Base-by-base conservation (phyloP, 345 rosid species). In the Angophora floribunda region DNA sequence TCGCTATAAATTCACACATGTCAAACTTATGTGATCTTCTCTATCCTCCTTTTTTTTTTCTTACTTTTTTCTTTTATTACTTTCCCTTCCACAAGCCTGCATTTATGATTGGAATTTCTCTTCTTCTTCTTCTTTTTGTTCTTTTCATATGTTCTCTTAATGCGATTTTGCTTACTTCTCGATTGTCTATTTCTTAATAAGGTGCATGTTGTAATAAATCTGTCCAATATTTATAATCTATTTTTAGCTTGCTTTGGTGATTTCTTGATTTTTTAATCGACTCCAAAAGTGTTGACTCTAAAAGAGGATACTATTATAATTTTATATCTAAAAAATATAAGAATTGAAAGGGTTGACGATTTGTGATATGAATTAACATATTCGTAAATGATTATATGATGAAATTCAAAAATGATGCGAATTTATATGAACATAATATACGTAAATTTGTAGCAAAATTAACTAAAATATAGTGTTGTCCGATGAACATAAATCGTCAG, bases 291-390 rank as follows among this genome's bases (percentile, higher is more conserved):
- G 0, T 57, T 57, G n/a, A 57, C 0, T 57, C 1, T 9, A 57
- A 57, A 57, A 57, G 1, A 24, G 6, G 12, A 57, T 24, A 57
- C n/a, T 0, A 57, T 26, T 59, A 59, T 3, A 63, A 13, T 3
- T 63, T 63, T 0, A 63, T 1, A 67, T 59, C 24, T 59, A 53
- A 65, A n/a, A 15, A n/a, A 15, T 3, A 30, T 30, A 70, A 1
- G 1, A 70, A 70, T 17, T 32, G 1, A 70, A 70, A 32, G 80
- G 7, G 0, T 1, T 17, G 0, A 5, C 7, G 17, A 70, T 0
- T 36, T 36, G 1, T 17, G 2, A 6, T 9, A 17, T 3, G 0
- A 36, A 70, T 16, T 16, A 32, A 2, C 24, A 67, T 0, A 4
- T 0, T 32, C 0, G 0, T 4, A 67, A 67, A 67, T 21, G 11